Evolutionary conservation across 495 filamentous ascomycete species (phyloP), one percentile per base, ranked within the genome.

Genomic region (Bryoglossum gracile): DNA sequence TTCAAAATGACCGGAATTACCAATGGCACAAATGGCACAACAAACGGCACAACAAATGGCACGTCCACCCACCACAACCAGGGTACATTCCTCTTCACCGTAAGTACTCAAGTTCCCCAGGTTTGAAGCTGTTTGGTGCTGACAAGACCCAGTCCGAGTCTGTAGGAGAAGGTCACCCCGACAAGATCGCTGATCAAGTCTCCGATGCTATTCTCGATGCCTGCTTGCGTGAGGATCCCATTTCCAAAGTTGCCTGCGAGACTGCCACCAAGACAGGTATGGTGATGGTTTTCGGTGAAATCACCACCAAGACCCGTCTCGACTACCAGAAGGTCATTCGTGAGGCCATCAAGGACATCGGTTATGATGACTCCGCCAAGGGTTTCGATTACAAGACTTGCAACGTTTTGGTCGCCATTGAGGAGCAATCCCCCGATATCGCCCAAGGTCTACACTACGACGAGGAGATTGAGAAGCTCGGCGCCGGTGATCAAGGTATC

Each of bases 311-410:
- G 75, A 81, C 92, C 68, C 72, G 71, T 45, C 76, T 96, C 56
- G 92, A 98, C 77, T 98, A 95, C 81, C 92, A 98, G 72, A 95
- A 88, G 76, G 78, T 97, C 62, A 87, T 98, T 70, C 92, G 92
- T 70, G 72, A 76, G 59, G 80, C 91, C 63, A 91, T 98, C 80
- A 89, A 95, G 81, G 92, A 94, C 59, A 98, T 98, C 63, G 92
- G 92, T 56, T 98, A 97, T 67, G 92, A 98, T 75, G 77, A 81
- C 67, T 96, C 91, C 45, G 79, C 81, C 64, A 98, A 98, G 81
- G 92, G 92, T 36, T 98, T 98, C 76, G 92, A 98, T 75, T 95
- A 95, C 86, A 97, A 97, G 83, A 98, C 92, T 59, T 90, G 86
- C 78, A 97, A 96, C 76, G 81, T 98, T 60, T 77, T 97, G 57